These are phyloP conservation scores for Sambucus nigra DNA, from an alignment of 129 eudicot genomes.

Conservation along the genomic window DNA sequence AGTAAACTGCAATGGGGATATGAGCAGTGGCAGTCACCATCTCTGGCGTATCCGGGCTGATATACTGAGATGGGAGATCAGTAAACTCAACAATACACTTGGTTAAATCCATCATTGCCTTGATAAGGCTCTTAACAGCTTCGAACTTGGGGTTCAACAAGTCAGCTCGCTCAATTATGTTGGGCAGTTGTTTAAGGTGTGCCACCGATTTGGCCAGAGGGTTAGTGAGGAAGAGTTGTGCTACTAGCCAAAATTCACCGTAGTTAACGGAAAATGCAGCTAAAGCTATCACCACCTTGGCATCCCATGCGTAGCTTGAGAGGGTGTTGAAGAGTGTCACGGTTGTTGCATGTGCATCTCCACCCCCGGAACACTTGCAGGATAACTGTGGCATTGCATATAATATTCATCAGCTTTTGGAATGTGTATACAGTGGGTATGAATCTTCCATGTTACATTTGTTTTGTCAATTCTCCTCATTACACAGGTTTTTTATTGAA, in stretches of 20 bases:
- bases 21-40: constrained; percentile 38
- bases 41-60: constrained; percentile 41
- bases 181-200: constrained; percentile 50
- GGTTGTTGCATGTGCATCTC: constrained; percentile 52
- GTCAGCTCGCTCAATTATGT: constrained; percentile 32
- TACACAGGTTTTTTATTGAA: too few species aligned
- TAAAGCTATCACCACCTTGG: constrained; percentile 51
- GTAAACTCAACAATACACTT: constrained; percentile 55
- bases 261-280: constrained; percentile 58
- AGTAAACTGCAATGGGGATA: constrained; percentile 65
- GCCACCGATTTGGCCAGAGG: constrained; percentile 62
- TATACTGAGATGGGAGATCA: constrained; percentile 48
- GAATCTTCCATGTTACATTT: too few species aligned
- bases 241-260: constrained; percentile 65
- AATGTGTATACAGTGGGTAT: too few species aligned
- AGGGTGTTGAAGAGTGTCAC: constrained; percentile 41
- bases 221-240: constrained; percentile 42
- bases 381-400: constrained; percentile 38
- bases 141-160: constrained; percentile 40
- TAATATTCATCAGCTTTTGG: neutral
- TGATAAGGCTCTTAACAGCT: constrained; percentile 40
- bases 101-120: constrained; percentile 53
- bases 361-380: constrained; percentile 51
- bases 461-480: too few species aligned
- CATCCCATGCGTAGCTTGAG: constrained; percentile 56